Evolutionary conservation across 371 early-diverging fungal genomes (phyloP), one percentile per base, ranked within the genome.

Genomic region (Basidiobolus meristosporus): DNA sequence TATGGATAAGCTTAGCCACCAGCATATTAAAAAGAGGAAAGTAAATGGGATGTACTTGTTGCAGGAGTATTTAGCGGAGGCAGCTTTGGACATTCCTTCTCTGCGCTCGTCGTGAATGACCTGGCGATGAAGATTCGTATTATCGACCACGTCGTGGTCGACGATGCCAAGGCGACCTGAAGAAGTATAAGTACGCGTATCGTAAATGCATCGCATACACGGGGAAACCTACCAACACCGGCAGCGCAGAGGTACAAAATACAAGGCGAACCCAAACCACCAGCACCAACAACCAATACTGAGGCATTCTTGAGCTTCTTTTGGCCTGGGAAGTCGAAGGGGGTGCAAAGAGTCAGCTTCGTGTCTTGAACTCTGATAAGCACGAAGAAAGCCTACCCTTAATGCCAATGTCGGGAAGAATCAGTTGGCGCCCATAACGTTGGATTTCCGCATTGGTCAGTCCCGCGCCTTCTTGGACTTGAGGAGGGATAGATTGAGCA

Each of bases 111-210:
- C 70, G 52, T 96, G 97, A 17, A 97, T 78, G 15, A 97, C 70
- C 54, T 99, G 98, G 0, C 99, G 76, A 50, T 98, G 98, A 34
- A 99, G 59, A 59, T 99, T 99, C 52, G 82, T 82, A 28, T 66
- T 58, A 53, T 97, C 99, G 1, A 99, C 90, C 0, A 48, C 57
- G 53, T 99, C 99, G 56, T 88, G 79, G 56, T 99, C 99, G 1
- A 92, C 77, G 22, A 98, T 77, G 12, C 98, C 99, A 4, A 99
- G 47, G 12, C 67, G 64, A 5, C 81, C 68, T 64, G 33, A 11
- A 11, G 7, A 31, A 14, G 23, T 12, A 14, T 20, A 20, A 23
- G 19, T 31, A 29, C 12, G 14, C 18, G 14, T n/a, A n/a, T n/a
- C n/a, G n/a, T n/a, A n/a, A n/a, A n/a, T n/a, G n/a, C n/a, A 53